Evolutionary conservation across 495 filamentous ascomycete species (phyloP), one percentile per base, ranked within the genome.

Genomic region (Schizothecium vesticola): DNA sequence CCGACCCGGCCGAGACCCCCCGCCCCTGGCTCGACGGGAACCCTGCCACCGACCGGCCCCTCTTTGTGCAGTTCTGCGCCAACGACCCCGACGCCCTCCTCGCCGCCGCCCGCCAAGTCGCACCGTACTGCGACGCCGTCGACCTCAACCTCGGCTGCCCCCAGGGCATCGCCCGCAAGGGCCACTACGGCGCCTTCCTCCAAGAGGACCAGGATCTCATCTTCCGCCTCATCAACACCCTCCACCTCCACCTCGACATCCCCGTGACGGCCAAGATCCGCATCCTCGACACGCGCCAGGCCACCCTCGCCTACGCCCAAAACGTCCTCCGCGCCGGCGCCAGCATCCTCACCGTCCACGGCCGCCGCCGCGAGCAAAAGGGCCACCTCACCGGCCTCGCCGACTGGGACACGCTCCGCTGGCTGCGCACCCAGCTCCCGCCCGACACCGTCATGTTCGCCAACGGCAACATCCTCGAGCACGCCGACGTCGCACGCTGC

Each of bases 71-170:
- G 73, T 99, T 99, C 81, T 98, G 96, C 82, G 88, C 94, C 60
- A 98, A 99, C 75, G 83, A 91, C 56, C 92, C 95, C 0, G 82
- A 90, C 33, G 86, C 90, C 61, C 83, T 98, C 5, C 81, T 97
- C 19, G 80, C 83, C 43, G 93, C 94, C 2, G 94, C 94, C 3
- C 82, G 85, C 24, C 82, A 90, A 62, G 92, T 92, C 0, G 86
- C 88, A 3, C 91, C 91, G 0, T 91, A 91, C 79, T 97, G 93
- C 75, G 95, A 99, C 74, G 95, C 94, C 3, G 91, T 99, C 10
- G 96, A 99, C 76, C 81, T 99, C 70, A 99, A 99, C 75, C 85
- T 99, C 1, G 95, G 95, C n/a, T 99, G 95, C 81, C 95, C 95
- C 2, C 95, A 99, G 74, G 93, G 94, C 2, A 99, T 99, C 66